Conservation (phyloP, 2,329 filamentous ascomycete genomes). For the Amauroascus verrucosus region DNA sequence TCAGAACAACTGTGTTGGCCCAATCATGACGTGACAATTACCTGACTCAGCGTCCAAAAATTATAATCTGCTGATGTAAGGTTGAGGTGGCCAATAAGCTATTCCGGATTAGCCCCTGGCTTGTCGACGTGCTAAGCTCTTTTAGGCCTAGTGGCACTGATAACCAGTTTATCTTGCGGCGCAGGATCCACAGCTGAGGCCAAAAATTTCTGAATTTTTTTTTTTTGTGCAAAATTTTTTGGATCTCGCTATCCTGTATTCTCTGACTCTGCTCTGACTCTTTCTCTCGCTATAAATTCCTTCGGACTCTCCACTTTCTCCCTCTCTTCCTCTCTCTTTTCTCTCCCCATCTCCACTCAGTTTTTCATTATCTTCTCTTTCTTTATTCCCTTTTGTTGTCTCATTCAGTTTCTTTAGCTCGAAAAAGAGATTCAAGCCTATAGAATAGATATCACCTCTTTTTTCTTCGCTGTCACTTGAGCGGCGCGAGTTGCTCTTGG, state of each 20-base stretch:
- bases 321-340: background rate
- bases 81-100: background rate
- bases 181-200: slow-evolving; percentile 1
- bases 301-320: background rate
- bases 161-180: background rate
- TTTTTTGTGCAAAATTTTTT: background rate
- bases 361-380: background rate
- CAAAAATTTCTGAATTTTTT: slow-evolving; percentile 5
- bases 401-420: slow-evolving; percentile 11
- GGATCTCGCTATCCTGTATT: no score
- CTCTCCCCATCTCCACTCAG: background rate
- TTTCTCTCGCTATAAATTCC: background rate
- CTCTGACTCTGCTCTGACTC: background rate
- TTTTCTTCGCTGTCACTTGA: slow-evolving; percentile 7
- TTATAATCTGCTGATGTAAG: background rate
- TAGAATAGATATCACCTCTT: background rate
- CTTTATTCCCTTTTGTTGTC: slow-evolving; percentile 15
- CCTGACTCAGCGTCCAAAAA: slow-evolving; percentile 1
- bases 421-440: background rate
- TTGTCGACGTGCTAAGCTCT: background rate
- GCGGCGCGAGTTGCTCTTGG: slow-evolving; percentile 3
- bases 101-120: background rate
- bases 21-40: background rate
- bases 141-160: background rate
- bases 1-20: background rate